Conservation (phyloP, 164 flowering plant species). For the Magnolia officinalis region DNA sequence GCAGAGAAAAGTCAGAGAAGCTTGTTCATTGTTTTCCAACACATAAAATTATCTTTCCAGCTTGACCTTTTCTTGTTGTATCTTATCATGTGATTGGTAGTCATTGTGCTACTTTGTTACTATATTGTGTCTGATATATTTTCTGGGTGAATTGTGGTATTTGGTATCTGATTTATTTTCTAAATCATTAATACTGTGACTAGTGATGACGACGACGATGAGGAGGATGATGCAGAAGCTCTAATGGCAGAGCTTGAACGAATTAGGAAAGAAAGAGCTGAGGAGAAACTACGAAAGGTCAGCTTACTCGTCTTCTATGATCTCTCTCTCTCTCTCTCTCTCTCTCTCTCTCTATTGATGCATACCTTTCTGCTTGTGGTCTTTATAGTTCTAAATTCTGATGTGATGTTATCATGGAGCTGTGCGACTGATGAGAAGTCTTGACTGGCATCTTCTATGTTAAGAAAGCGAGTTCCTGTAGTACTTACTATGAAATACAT, state of each 20-base stretch:
- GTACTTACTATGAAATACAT: too few relatives aligned
- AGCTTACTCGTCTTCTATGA: neutral
- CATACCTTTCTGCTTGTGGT: neutral
- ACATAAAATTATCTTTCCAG: too few relatives aligned
- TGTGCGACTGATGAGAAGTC: too few relatives aligned
- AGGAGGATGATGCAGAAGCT: constrained; percentile 89
- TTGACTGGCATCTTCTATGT: too few relatives aligned
- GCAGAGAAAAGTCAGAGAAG: too few relatives aligned
- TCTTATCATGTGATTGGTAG: too few relatives aligned
- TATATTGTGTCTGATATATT: neutral
- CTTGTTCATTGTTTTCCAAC: too few relatives aligned
- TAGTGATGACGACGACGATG: constrained; percentile 60
- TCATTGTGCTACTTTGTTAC: neutral
- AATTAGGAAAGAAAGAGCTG: constrained; percentile 87
- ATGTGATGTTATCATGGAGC: too few relatives aligned
- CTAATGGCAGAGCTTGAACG: constrained; percentile 88
- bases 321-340: neutral
- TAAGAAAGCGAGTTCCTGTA: too few relatives aligned
- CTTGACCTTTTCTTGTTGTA: too few relatives aligned
- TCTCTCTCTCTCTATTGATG: neutral
- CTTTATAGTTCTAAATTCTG: too few relatives aligned
- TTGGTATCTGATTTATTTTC: neutral
- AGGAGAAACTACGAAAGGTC: constrained; percentile 77
- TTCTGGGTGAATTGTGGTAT: neutral
- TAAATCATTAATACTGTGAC: neutral